Evolutionary conservation across 2,329 filamentous ascomycete genomes (phyloP).

Genomic region (Pseudocercospora ulei): DNA sequence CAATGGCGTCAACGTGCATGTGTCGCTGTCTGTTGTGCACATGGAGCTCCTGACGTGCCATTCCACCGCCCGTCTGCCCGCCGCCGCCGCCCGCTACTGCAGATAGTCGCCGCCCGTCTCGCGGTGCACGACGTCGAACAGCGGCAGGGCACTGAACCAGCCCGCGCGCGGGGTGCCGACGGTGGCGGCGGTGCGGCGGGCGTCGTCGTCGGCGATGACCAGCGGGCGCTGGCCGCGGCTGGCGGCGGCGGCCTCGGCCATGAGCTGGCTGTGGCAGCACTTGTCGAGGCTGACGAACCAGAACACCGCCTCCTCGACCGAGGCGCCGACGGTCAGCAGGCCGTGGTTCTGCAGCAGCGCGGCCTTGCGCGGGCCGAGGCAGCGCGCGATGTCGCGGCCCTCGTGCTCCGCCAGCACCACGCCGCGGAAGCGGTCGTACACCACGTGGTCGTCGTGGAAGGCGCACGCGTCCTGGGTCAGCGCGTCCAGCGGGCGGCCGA

Average conservation of each 20-base stretch:
- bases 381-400: conserved; percentile 38
- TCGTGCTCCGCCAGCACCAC: conserved; percentile 41
- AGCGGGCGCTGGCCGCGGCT: conserved; percentile 56
- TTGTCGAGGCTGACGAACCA: conserved; percentile 39
- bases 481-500: conserved; percentile 40
- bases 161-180: conserved; percentile 54
- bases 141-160: conserved; percentile 61
- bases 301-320: conserved; percentile 36
- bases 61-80: too few species aligned
- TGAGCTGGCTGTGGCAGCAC: conserved; percentile 37
- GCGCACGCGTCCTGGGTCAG: conserved; percentile 40
- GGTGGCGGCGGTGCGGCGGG: conserved; percentile 56
- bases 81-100: conserved; percentile 23
- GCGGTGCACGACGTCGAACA: conserved; percentile 60
- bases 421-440: conserved; percentile 42
- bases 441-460: conserved; percentile 37
- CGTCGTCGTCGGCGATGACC: conserved; percentile 59
- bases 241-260: conserved; percentile 51
- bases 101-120: conserved; percentile 51
- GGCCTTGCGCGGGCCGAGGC: conserved; percentile 37
- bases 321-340: conserved; percentile 38
- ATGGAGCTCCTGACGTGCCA: background rate
- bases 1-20: too few species aligned
- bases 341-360: conserved; percentile 41
- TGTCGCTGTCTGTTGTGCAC: too few species aligned